Evolutionary conservation across 495 filamentous ascomycete genomes (phyloP).

Genomic region (Trichoderma orchidacearum): DNA sequence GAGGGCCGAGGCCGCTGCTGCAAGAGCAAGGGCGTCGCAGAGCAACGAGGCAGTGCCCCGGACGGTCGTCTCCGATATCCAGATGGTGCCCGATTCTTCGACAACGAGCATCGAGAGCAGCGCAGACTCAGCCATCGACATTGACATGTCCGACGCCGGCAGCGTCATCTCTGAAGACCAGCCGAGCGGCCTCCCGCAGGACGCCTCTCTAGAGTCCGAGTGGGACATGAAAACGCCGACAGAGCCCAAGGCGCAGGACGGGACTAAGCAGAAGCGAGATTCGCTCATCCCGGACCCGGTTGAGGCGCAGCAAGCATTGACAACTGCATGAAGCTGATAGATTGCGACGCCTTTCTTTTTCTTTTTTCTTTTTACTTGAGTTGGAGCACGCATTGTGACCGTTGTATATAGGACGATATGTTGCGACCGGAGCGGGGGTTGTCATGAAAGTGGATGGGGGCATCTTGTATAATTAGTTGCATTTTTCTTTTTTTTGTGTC

Average conservation of each 20-base stretch:
- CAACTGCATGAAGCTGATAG: background rate
- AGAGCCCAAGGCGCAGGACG: background rate
- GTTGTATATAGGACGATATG: too few relatives aligned
- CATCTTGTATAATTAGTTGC: too few relatives aligned
- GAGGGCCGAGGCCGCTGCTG: conserved; percentile 9
- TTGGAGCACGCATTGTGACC: too few relatives aligned
- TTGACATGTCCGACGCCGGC: conserved; percentile 30
- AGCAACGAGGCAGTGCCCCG: background rate
- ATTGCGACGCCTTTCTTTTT: background rate
- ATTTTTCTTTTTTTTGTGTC: too few relatives aligned
- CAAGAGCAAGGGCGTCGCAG: conserved; percentile 1
- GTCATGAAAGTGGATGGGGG: too few relatives aligned
- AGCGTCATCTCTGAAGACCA: conserved; percentile 15
- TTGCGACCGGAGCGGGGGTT: too few relatives aligned
- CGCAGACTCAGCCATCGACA: conserved; percentile 17
- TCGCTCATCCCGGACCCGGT: background rate
- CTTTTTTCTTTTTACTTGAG: too few relatives aligned
- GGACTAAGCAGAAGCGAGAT: background rate
- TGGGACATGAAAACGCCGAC: conserved; percentile 22
- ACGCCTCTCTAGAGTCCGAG: conserved; percentile 8
- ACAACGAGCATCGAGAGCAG: conserved; percentile 12
- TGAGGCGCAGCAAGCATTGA: background rate
- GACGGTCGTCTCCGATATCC: background rate
- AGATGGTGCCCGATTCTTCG: conserved; percentile 1
- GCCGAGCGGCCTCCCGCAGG: background rate